Evolutionary conservation across 2,329 filamentous ascomycete genomes (phyloP), one percentile per base, ranked within the genome.

Genomic region (Massarina eburnea): DNA sequence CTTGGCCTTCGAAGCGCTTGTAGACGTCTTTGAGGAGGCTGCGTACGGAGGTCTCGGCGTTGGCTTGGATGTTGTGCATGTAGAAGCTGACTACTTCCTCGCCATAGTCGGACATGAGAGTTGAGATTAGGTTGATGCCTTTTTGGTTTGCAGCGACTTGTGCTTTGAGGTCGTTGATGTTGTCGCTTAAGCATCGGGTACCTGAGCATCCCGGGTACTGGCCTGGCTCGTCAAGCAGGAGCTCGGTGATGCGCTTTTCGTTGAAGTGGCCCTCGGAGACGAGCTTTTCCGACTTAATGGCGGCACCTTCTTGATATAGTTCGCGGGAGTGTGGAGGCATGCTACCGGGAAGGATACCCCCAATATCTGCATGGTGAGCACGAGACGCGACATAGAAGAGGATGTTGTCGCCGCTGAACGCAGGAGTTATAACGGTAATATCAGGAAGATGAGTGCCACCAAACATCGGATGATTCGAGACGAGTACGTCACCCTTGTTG

Each of bases 91-190:
- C 89, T 0, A 87, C 86, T 2, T 84, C 77, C 56, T 89, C 84
- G 14, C 85, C 84, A 57, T 91, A 94, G 59, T 94, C 89, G 15
- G 81, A 79, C 54, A 95, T 91, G 1, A 94, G 74, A 0, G 80
- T 78, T 39, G 80, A 80, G 54, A 95, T 94, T 18, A 92, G 75
- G 27, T 83, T 84, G 61, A 92, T 92, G 8, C 90, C 90, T 57
- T 91, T 91, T 58, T 90, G 86, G 61, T 95, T 95, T 10, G 89
- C 89, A 0, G 90, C 89, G 10, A 94, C 85, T 64, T 95, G 89
- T 0, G 90, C 90, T 67, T 91, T 91, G 32, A 95, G 76, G 64
- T 95, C 90, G 41, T 89, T 91, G 54, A 95, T 77, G 63, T 95
- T 95, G 67, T 95, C 90, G 8, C 81, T 83, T 1, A 95, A 75